Percentiles rank a stretch among this genome's conserved stretches.
Evolutionary conservation across 2,329 filamentous ascomycete species (phyloP).

Genomic region (Colletotrichum coccodes): DNA sequence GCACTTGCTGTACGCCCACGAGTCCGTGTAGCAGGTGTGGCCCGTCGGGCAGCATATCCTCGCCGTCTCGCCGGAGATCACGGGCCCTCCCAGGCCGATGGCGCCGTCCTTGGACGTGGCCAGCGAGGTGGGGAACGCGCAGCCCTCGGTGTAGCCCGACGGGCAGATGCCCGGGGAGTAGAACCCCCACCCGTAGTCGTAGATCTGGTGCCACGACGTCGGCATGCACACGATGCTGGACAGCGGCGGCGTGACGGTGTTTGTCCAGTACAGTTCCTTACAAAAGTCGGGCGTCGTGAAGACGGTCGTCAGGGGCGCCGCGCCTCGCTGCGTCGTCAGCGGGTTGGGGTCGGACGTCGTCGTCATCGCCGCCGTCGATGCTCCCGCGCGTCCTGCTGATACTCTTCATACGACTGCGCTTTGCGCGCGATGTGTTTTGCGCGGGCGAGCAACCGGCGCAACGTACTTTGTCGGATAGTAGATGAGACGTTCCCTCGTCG

Average conservation of each 20-base stretch:
- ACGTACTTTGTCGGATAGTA: background rate
- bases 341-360: conserved; percentile 23
- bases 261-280: conserved; percentile 15
- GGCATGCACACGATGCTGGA: conserved; percentile 29
- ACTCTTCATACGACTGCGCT: background rate
- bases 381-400: background rate
- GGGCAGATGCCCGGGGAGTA: conserved; percentile 35
- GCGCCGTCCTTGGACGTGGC: background rate
- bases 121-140: conserved; percentile 19
- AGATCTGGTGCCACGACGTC: conserved; percentile 27
- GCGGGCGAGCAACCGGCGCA: background rate
- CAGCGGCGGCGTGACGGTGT: conserved; percentile 27
- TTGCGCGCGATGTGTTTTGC: background rate
- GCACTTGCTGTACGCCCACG: conserved; percentile 29
- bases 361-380: background rate
- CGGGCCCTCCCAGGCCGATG: conserved; percentile 6
- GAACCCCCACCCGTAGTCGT: conserved; percentile 30
- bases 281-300: conserved; percentile 31
- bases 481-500: background rate
- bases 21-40: conserved; percentile 18
- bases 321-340: conserved; percentile 21
- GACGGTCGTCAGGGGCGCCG: conserved; percentile 29
- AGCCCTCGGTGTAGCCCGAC: conserved; percentile 29
- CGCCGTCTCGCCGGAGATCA: conserved; percentile 24
- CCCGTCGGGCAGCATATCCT: conserved; percentile 25